Percentiles rank a stretch among this genome's conserved stretches.
Conservation (phyloP, 257 asterid genomes). For the Rubia yunnanensis region DNA sequence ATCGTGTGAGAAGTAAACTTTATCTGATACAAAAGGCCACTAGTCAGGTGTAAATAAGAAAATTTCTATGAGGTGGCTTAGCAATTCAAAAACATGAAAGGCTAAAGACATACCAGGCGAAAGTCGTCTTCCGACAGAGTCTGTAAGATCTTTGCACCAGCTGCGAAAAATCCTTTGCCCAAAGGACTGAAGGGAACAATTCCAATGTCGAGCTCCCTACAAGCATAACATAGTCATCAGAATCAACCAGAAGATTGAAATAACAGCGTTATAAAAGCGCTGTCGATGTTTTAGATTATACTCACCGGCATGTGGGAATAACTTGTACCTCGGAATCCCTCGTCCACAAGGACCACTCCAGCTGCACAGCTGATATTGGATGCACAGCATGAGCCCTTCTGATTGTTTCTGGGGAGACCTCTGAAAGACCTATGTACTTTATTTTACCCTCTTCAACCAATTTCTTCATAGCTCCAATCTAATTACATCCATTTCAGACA, state of each 20-base stretch:
- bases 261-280: too few species aligned
- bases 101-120: conserved; percentile 13
- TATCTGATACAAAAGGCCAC: not conserved
- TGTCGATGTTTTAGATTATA: not conserved
- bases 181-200: conserved; percentile 26
- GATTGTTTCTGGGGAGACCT: conserved; percentile 26
- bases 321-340: conserved; percentile 28
- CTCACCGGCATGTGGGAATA: conserved; percentile 32
- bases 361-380: conserved; percentile 29
- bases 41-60: not conserved
- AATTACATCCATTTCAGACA: not conserved
- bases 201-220: conserved; percentile 27
- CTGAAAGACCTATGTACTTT: conserved; percentile 28
- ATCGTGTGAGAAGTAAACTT: not conserved
- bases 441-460: conserved; percentile 32
- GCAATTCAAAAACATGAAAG: not conserved
- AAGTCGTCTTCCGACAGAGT: conserved; percentile 15
- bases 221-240: not conserved
- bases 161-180: conserved; percentile 23
- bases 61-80: not conserved
- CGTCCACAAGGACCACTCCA: conserved; percentile 31
- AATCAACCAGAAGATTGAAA: not conserved
- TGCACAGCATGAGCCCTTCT: conserved; percentile 35
- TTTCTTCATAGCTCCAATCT: conserved; percentile 27
- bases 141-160: conserved; percentile 19